Percentiles rank a stretch among this genome's conserved stretches.
These are phyloP conservation scores for Clonostachys byssicola DNA, from an alignment of 2,329 filamentous ascomycete genomes.

Conservation along the genomic window DNA sequence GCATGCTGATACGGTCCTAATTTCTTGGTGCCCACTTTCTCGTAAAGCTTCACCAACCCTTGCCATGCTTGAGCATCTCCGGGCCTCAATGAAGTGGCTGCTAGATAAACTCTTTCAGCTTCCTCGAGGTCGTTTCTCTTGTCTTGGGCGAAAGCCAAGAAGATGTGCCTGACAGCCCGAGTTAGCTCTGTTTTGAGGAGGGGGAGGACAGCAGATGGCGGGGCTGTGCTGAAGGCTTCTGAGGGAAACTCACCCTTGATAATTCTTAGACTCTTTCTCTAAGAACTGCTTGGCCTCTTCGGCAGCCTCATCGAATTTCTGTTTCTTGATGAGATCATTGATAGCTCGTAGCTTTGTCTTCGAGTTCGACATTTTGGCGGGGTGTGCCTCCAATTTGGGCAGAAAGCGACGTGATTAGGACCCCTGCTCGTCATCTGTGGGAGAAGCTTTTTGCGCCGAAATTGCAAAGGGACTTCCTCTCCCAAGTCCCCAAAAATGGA, in stretches of 20 bases:
- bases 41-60: slow-evolving; percentile 80
- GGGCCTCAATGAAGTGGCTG: slow-evolving; percentile 67
- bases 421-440: too few relatives aligned
- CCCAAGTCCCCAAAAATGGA: too few relatives aligned
- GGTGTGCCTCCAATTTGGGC: too few relatives aligned
- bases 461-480: too few relatives aligned
- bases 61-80: slow-evolving; percentile 86
- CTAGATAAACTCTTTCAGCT: slow-evolving; percentile 71
- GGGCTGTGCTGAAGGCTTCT: too few relatives aligned
- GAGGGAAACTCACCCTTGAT: slow-evolving; percentile 62
- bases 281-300: slow-evolving; percentile 66
- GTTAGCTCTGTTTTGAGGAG: slow-evolving; percentile 3
- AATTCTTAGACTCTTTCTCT: slow-evolving; percentile 70
- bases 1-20: slow-evolving; percentile 72
- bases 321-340: slow-evolving; percentile 70
- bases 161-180: slow-evolving; percentile 58
- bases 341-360: slow-evolving; percentile 82
- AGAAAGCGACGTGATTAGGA: too few relatives aligned
- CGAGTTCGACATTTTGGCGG: slow-evolving; percentile 29
- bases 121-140: slow-evolving; percentile 68
- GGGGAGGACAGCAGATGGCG: background rate
- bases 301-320: slow-evolving; percentile 74
- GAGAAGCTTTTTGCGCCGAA: too few relatives aligned
- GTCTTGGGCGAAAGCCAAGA: slow-evolving; percentile 80
- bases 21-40: slow-evolving; percentile 67